Conservation (phyloP, 2,329 filamentous ascomycete species). For the Apiospora phragmitis region DNA sequence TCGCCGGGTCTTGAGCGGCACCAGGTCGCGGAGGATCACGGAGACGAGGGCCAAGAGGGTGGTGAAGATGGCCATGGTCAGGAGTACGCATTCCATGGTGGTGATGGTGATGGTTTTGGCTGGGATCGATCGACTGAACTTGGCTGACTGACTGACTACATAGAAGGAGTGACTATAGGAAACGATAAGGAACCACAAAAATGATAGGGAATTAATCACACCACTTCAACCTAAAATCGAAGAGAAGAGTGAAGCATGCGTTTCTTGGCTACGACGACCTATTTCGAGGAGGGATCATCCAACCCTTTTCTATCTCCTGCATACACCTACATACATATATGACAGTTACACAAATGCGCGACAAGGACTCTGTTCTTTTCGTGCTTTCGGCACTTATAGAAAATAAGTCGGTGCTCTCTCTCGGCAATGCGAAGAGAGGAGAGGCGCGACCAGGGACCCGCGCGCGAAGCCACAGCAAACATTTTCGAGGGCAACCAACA, state of each 20-base stretch:
- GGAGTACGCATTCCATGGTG: not conserved
- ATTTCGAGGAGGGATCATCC: not conserved
- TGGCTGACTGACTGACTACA: too few relatives aligned
- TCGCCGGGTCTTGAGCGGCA: not conserved
- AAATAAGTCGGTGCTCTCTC: not conserved
- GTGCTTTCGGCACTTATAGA: not conserved
- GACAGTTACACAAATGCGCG: not conserved
- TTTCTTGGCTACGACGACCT: not conserved
- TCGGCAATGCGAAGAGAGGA: not conserved
- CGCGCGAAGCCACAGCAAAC: constrained; percentile 1
- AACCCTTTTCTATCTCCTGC: not conserved
- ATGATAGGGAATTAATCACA: not conserved
- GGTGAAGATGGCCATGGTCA: not conserved
- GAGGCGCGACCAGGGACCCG: not conserved
- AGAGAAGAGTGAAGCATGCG: not conserved
- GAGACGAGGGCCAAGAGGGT: not conserved
- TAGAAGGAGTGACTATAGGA: not conserved
- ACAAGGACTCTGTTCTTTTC: not conserved
- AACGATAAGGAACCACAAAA: not conserved
- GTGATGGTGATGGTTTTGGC: not conserved
- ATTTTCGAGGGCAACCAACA: not conserved
- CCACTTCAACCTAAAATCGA: not conserved
- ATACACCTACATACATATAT: not conserved
- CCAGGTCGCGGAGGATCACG: not conserved
- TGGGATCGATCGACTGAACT: not conserved